Conservation (phyloP, 768 basidiomycete species). For the Boletus subcaerulescens region DNA sequence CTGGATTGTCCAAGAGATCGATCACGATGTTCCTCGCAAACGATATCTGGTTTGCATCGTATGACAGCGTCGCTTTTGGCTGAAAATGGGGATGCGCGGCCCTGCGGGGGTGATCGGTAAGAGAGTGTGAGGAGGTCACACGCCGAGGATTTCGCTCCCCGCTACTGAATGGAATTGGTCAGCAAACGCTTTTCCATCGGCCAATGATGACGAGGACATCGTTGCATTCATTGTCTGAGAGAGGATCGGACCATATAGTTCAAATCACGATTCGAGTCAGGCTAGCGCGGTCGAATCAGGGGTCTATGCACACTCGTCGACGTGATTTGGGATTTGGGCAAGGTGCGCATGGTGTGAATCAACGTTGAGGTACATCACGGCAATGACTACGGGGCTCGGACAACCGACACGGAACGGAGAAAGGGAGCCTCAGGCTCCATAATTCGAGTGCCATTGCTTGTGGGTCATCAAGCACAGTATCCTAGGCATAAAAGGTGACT, state of each 20-base stretch:
- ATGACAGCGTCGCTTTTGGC: conserved; percentile 43
- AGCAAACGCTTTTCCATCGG: too few species aligned
- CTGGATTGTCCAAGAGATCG: conserved; percentile 25
- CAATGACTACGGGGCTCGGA: not conserved
- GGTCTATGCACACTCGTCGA: not conserved
- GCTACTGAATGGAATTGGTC: too few species aligned
- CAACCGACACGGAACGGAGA: not conserved
- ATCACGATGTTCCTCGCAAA: conserved; percentile 27
- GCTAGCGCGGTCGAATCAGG: not conserved
- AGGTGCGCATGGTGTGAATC: conserved; percentile 10
- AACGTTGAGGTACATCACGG: not conserved
- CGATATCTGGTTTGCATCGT: conserved; percentile 44
- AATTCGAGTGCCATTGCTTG: too few species aligned
- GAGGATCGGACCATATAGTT: conserved; percentile 26
- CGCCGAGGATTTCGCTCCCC: conserved; percentile 53
- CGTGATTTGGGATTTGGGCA: not conserved
- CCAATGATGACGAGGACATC: conserved; percentile 20
- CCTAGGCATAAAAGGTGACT: too few species aligned
- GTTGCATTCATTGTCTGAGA: conserved; percentile 14
- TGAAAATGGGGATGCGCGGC: conserved; percentile 54
- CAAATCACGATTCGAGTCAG: conserved; percentile 24
- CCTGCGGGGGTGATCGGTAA: conserved; percentile 23
- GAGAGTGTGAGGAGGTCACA: conserved; percentile 36
- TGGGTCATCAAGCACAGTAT: too few species aligned
- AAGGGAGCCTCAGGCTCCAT: not conserved